These are phyloP conservation scores for Kuraishia ogatae DNA, from an alignment of 805 yeast species.

Conservation along the genomic window DNA sequence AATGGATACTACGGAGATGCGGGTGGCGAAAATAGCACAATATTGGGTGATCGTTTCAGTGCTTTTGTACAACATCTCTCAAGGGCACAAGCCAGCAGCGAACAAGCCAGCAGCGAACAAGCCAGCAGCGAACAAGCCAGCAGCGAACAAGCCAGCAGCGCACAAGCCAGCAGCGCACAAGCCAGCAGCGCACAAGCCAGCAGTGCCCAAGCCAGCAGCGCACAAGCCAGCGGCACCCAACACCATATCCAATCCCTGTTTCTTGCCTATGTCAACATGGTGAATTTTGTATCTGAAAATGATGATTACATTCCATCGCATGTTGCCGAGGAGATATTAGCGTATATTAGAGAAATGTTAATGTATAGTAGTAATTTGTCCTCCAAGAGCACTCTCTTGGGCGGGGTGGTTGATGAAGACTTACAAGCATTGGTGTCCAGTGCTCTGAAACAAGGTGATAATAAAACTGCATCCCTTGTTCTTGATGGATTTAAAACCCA, in stretches of 20 bases:
- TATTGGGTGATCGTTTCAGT: not conserved
- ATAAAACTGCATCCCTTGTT: slow-evolving; percentile 4
- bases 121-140: too few species aligned
- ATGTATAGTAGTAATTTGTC: not conserved
- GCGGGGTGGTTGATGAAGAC: slow-evolving; percentile 15
- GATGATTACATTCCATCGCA: not conserved
- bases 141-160: too few species aligned
- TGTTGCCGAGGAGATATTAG: not conserved
- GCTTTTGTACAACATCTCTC: not conserved
- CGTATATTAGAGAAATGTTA: not conserved
- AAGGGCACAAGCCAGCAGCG: not conserved
- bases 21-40: too few species aligned
- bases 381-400: too few species aligned
- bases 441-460: slow-evolving; percentile 11
- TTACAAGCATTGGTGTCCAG: slow-evolving; percentile 16
- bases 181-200: too few species aligned
- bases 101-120: too few species aligned
- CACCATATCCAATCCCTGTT: slow-evolving; percentile 6
- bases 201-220: too few species aligned
- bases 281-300: slow-evolving; percentile 12
- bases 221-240: too few species aligned
- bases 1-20: not conserved
- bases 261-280: slow-evolving; percentile 21
- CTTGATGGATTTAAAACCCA: not conserved
- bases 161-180: too few species aligned